phyloP scores from a whole-genome alignment of 306 rosid genomes.

The Vigna unguiculata region DNA sequence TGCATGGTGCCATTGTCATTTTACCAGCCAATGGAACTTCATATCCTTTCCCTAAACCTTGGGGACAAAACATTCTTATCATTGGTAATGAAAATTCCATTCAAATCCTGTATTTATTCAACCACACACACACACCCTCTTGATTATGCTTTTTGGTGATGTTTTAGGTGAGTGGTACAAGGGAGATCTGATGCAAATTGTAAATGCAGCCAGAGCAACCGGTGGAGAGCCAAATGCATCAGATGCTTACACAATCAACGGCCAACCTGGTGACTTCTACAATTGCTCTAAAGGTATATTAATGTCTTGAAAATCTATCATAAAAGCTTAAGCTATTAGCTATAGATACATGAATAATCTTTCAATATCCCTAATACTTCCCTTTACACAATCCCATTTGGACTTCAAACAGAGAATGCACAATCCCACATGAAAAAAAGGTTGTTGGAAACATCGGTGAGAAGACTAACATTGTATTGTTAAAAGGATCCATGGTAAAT shows the following conservation, averaged over 20 bases:
- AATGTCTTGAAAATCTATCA: neutral
- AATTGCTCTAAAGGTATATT: slow-evolving; percentile 3
- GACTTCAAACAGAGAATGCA: neutral
- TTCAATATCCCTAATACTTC: neutral
- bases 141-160: neutral
- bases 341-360: neutral
- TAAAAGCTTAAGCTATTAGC: neutral
- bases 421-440: neutral
- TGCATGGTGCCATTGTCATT: slow-evolving; percentile 19
- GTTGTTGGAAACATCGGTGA: neutral
- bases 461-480: neutral
- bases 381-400: neutral
- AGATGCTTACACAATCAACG: slow-evolving; percentile 17
- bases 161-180: neutral
- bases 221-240: neutral
- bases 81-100: slow-evolving; percentile 5
- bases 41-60: slow-evolving; percentile 10
- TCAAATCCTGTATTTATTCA: neutral
- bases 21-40: slow-evolving; percentile 4
- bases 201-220: neutral
- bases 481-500: neutral
- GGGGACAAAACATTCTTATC: neutral
- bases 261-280: slow-evolving; percentile 6
- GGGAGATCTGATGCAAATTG: slow-evolving; percentile 6
- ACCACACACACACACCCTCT: neutral